Evolutionary conservation across 495 filamentous ascomycete genomes (phyloP), one percentile per base, ranked within the genome.

Genomic region (Halenospora varia): DNA sequence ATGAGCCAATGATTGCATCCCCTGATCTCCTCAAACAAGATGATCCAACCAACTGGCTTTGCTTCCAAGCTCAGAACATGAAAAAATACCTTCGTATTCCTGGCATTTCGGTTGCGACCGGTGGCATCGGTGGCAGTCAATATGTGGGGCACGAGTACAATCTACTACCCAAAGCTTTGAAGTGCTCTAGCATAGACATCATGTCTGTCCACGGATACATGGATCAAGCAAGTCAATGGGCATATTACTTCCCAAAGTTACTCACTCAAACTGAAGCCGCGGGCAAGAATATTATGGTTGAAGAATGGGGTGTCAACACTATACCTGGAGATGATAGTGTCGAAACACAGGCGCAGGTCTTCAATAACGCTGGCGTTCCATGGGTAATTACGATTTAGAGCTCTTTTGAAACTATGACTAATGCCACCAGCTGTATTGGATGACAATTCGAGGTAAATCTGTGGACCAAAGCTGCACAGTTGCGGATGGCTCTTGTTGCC

Each of bases 1-100:
- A 75, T 55, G 71, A 75, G 62, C 72, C 71, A 20, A 65, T 75
- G 59, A 59, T 65, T 13, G 44, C 61, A 6, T 49, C 61, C 39
- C 9, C 49, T 25, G 62, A 56, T 1, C 55, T 64, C 2, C 57
- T 66, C 24, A 44, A 50, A 15, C 60, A 55, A 45, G 64, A 66
- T 55, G 68, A 70, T 57, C 59, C 57, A 22, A 56, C 55, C 22
- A 60, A 62, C 48, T 74, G 72, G 72, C 51, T 73, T 11, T 71
- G 69, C 63, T 63, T 61, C 1, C 59, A 66, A 2, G 69, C 69
- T 10, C 50, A 50, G 25, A 59, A 65, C 4, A 63, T 71, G 49
- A 62, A 62, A 62, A 67, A 51, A 66, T 4, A 6, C 29, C 4
- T 35, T 35, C 6, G 29, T 35, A 35, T 13, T 35, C 13, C 29